Evolutionary conservation across 306 rosid species (phyloP).

Genomic region (Cucumis sativus): Cucumber_9930_V3 NC_026661.2:1416501-1417000

Average conservation of each 20-base stretch:
- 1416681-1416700: neutral
- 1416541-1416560: no score
- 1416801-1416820: slow-evolving; percentile 3
- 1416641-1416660: neutral
- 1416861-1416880: neutral
- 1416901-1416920: neutral
- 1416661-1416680: neutral
- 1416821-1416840: slow-evolving; percentile 4
- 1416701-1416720: neutral
- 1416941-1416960: neutral
- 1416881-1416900: neutral
- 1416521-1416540: no score
- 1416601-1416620: neutral
- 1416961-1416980: neutral
- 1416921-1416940: neutral
- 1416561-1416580: neutral
- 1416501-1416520: no score
- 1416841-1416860: slow-evolving; percentile 1
- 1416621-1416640: neutral
- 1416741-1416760: neutral
- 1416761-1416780: neutral
- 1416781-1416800: neutral
- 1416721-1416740: neutral
- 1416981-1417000: neutral
- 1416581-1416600: neutral